Base-by-base conservation (phyloP, 2,329 filamentous ascomycete genomes). In the Botryotinia globosa region DNA sequence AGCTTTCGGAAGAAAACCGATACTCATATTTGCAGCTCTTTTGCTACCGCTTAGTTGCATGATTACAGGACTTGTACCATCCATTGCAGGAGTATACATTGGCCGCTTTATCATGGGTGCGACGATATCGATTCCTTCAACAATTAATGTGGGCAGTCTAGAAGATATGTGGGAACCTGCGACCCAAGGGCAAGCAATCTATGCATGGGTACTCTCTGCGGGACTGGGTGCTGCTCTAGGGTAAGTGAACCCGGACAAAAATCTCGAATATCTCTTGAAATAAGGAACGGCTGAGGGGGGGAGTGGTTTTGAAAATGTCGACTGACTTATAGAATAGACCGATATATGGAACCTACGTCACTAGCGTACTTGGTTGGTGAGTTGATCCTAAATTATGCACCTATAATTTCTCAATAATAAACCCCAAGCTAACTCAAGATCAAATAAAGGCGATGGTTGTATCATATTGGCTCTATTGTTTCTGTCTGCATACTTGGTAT, bases 151-250 rank as follows among this genome's bases (percentile, higher is more conserved):
- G 0, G 85, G 85, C 1, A 85, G 83, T 67, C 81, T 86, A 45
- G 85, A 87, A 73, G 85, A 87, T 74, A 82, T 87, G 77, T 86
- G 83, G 79, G 83, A 85, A 72, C 80, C 81, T 2, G 80, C 81
- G 71, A 80, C 79, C n/a, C 81, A 85, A 22, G 82, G 86, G 12
- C 86, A 84, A 84, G 77, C 84, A 22, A 80, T 87, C 14, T 83
- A 83, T 71, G 76, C 82, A 10, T 86, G 85, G 85, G 82, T 82
- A 44, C 78, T 81, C 34, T 80, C 80, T 14, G 81, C 83, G 1
- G 85, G 83, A 3, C 75, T 84, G 9, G 85, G 83, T 0, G 74
- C 86, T 18, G 80, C 82, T 64, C 63, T 54, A 16, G 69, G 69
- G 69, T 65, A 64, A 51, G 69, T 65, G 1, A 9, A 16, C 22